A percentile compares a stretch with the other conserved stretches of the same genome.
Evolutionary conservation across 805 yeast species (phyloP).

Genomic region (Candida maris): DNA sequence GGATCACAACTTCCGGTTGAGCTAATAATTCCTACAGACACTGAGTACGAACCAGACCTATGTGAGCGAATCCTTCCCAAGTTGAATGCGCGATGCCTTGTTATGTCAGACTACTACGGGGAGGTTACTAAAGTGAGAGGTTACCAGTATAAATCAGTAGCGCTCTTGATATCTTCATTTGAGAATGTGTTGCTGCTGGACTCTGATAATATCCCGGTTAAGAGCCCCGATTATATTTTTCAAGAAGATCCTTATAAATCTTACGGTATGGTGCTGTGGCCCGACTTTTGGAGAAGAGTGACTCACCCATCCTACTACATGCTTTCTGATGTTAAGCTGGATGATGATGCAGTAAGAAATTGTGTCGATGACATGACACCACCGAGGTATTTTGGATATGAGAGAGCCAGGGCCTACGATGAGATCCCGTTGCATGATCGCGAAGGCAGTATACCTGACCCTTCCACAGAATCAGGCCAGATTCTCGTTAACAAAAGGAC

Average conservation of each 20-base stretch:
- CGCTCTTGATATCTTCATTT: slow-evolving; percentile 48
- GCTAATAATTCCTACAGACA: slow-evolving; percentile 43
- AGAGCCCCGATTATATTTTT: slow-evolving; percentile 51
- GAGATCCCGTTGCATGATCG: slow-evolving; percentile 48
- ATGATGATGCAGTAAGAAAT: slow-evolving; percentile 31
- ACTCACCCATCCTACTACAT: slow-evolving; percentile 48
- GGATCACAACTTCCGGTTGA: slow-evolving; percentile 50
- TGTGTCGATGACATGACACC: slow-evolving; percentile 30
- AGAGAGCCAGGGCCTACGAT: slow-evolving; percentile 8
- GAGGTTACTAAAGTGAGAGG: slow-evolving; percentile 37
- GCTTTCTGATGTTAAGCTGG: slow-evolving; percentile 38
- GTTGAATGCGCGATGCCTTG: slow-evolving; percentile 58
- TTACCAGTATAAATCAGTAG: slow-evolving; percentile 47
- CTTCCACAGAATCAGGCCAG: slow-evolving; percentile 57
- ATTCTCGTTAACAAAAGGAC: slow-evolving; percentile 45
- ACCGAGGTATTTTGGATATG: slow-evolving; percentile 13
- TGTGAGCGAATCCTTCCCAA: slow-evolving; percentile 40
- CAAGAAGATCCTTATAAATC: slow-evolving; percentile 49
- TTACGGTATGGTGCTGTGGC: slow-evolving; percentile 54
- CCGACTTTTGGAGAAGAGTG: slow-evolving; percentile 57
- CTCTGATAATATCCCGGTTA: slow-evolving; percentile 49
- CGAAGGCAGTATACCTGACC: slow-evolving; percentile 49
- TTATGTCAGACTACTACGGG: slow-evolving; percentile 49
- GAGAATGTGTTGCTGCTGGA: slow-evolving; percentile 51
- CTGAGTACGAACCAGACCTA: slow-evolving; percentile 42